Conservation (phyloP, 192 early-diverging fungal genomes). For the Ramicandelaber brevisporus region DNA sequence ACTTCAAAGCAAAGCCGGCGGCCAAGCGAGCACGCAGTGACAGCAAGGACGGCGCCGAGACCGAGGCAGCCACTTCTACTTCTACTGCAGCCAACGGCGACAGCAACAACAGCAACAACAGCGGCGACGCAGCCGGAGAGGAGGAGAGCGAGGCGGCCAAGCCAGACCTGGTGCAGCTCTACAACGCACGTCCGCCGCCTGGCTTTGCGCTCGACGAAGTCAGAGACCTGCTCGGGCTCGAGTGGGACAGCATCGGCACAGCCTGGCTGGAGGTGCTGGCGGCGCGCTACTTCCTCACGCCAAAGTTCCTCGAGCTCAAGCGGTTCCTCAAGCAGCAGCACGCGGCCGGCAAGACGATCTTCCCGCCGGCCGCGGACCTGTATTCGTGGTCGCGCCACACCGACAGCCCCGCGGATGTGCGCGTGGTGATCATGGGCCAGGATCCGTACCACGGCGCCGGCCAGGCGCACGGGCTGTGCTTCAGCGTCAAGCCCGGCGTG, state of each 20-base stretch:
- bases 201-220: no score
- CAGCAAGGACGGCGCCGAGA: no score
- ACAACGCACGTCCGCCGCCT: no score
- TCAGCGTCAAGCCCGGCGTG: constrained; percentile 64
- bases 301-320: constrained; percentile 33
- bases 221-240: no score
- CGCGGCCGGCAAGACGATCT: constrained; percentile 23
- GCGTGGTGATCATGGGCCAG: constrained; percentile 86
- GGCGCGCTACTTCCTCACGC: constrained; percentile 31
- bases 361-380: constrained; percentile 42
- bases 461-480: constrained; percentile 80
- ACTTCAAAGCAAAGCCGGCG: no score
- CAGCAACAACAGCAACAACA: no score
- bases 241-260: constrained; percentile 37
- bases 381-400: constrained; percentile 67
- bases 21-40: no score
- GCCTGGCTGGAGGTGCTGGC: constrained; percentile 42
- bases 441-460: constrained; percentile 44
- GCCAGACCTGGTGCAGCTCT: no score
- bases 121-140: no score
- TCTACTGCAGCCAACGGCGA: no score
- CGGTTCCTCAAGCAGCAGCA: constrained; percentile 30
- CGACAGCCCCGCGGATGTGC: constrained; percentile 31
- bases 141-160: no score
- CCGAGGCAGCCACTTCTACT: no score